Evolutionary conservation across 192 early-diverging fungal species (phyloP), one percentile per base, ranked within the genome.

Genomic region (Gamsiella multidivaricata): DNA sequence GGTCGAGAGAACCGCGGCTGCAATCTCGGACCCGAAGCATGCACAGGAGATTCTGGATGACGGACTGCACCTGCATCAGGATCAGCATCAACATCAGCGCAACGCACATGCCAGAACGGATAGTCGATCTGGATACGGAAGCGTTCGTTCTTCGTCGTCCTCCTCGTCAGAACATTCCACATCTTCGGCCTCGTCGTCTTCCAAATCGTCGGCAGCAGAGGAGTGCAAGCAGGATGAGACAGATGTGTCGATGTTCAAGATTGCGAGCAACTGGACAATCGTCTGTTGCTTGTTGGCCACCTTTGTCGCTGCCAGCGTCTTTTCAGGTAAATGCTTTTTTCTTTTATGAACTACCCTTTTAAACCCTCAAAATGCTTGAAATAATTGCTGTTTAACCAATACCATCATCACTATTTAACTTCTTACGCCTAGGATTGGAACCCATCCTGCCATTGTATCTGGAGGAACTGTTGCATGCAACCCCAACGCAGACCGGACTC

Each of bases 391-490:
- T n/a, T n/a, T n/a, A n/a, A 54, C 31, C 17, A 41, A 20, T 32
- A 26, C 26, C n/a, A 29, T 46, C 17, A 43, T 3, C 28, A 51
- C 14, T 37, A 5, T 52, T 29, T 34, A 18, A 26, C 11, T 17
- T 41, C 20, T 23, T 46, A 32, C 26, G 33, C 15, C 11, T 55
- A 81, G 82, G 86, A 5, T 65, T 89, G 50, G 88, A 89, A 50
- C 88, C 88, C 7, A 83, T 83, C 33, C 51, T 89, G 11, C 87
- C 88, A 1, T 63, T 89, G 18, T 82, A 88, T 52, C 61, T 89
- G 17, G 56, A 75, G 47, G 63, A 81, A 2, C 23, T 70, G 0
- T 79, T 83, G 39, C 54, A 78, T 25, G 82, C 81, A 0, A 54
- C 69, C 7, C 60, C 82, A n/a, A 78, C 81, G 2, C 62, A 73